These are phyloP conservation scores for Zasmidium cellare DNA, from an alignment of 2,329 filamentous ascomycete genomes.

Conservation along the genomic window DNA sequence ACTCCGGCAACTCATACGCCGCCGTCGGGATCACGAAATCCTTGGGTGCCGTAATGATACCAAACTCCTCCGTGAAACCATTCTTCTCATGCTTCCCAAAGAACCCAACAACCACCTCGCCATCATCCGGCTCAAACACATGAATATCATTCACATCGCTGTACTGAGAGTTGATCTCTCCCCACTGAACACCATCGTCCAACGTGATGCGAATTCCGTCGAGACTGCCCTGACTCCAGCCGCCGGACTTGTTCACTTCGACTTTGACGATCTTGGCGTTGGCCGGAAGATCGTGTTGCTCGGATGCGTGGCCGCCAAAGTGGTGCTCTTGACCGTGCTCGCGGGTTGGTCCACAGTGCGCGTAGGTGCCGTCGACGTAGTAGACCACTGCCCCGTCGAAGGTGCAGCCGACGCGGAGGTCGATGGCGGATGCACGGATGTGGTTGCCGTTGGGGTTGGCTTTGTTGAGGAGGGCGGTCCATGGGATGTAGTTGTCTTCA, in stretches of 20 bases:
- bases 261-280: constrained; percentile 35
- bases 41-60: constrained; percentile 49
- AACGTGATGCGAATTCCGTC: constrained; percentile 35
- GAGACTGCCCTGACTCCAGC: constrained; percentile 15
- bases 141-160: constrained; percentile 15
- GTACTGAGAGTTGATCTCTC: constrained; percentile 25
- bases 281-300: constrained; percentile 30
- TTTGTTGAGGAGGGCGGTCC: constrained; percentile 22
- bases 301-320: constrained; percentile 36
- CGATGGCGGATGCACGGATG: constrained; percentile 43
- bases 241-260: constrained; percentile 26
- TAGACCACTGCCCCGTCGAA: constrained; percentile 50
- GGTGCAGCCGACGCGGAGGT: constrained; percentile 45
- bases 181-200: constrained; percentile 32
- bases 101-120: constrained; percentile 50
- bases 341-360: constrained; percentile 44
- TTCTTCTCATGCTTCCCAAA: constrained; percentile 40
- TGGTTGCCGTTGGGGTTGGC: constrained; percentile 34
- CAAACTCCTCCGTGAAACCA: constrained; percentile 42
- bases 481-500: constrained; percentile 13
- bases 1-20: constrained; percentile 45
- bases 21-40: constrained; percentile 41
- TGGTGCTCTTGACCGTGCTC: constrained; percentile 31
- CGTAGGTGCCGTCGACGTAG: constrained; percentile 45
- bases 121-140: constrained; percentile 31